Evolutionary conservation across 768 basidiomycete genomes (phyloP).

Genomic region (Boletus rufocinnamomeus): DNA sequence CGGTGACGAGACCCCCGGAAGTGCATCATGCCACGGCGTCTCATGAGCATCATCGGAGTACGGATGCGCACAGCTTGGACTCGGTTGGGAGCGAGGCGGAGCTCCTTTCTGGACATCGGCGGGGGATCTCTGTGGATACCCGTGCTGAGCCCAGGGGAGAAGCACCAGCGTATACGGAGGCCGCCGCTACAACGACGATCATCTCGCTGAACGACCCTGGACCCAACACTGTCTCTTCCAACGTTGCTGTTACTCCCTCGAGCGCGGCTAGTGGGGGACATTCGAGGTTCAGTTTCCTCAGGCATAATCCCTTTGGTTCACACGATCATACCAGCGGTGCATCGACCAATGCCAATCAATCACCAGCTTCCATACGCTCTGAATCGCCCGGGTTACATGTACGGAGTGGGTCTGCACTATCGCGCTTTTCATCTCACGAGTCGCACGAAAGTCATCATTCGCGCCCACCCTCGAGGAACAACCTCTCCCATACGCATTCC

Average conservation of each 20-base stretch:
- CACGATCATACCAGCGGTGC: conserved; percentile 19
- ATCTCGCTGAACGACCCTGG: conserved; percentile 27
- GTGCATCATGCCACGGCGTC: conserved; percentile 3
- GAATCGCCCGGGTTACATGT: conserved; percentile 19
- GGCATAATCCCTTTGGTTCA: conserved; percentile 40
- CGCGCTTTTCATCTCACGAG: conserved; percentile 26
- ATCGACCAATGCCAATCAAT: conserved; percentile 15
- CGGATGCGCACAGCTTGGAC: conserved; percentile 21
- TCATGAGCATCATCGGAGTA: conserved; percentile 12
- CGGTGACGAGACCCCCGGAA: conserved; percentile 19
- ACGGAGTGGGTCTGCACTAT: conserved; percentile 24
- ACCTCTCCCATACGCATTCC: conserved; percentile 39
- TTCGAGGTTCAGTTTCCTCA: conserved; percentile 52
- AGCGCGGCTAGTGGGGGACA: conserved; percentile 17
- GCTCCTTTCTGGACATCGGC: conserved; percentile 22
- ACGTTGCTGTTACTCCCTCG: background rate
- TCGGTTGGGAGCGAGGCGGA: conserved; percentile 28
- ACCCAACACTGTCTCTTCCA: conserved; percentile 3
- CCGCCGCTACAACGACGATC: conserved; percentile 16
- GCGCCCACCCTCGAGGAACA: conserved; percentile 28
- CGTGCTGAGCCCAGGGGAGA: conserved; percentile 53
- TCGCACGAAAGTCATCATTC: conserved; percentile 22
- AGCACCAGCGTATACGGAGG: conserved; percentile 68
- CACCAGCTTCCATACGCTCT: conserved; percentile 19
- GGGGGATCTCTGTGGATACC: conserved; percentile 7